Conservation (phyloP, 225 moss, liverwort and hornwort genomes). For the Pseudisothecium myosuroides region DNA sequence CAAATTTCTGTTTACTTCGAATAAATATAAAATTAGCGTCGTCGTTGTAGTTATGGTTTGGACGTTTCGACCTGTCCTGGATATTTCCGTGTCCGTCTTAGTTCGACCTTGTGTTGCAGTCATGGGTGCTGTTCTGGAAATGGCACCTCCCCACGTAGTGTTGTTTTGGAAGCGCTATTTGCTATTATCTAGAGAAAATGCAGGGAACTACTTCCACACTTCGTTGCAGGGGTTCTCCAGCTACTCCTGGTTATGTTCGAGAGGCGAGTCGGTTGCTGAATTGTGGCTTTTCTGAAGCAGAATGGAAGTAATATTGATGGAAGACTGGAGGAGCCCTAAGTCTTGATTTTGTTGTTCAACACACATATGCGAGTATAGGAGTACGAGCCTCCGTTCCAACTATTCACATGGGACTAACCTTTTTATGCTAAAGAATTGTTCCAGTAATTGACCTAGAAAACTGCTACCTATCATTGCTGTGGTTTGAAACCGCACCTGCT, state of each 20-base stretch:
- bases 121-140: neutral
- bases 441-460: neutral
- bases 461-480: neutral
- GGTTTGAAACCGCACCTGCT: neutral
- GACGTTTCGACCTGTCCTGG: neutral
- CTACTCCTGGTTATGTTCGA: neutral
- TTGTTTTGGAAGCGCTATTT: neutral
- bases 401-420: neutral
- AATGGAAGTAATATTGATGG: neutral
- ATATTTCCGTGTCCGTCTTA: neutral
- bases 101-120: neutral
- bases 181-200: neutral
- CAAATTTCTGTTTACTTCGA: neutral
- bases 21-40: neutral
- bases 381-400: neutral
- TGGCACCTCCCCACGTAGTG: neutral
- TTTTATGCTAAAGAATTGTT: neutral
- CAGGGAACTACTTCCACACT: neutral
- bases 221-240: neutral
- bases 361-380: neutral
- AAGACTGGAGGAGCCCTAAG: neutral
- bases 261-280: neutral
- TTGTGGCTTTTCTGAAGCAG: neutral
- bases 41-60: neutral
- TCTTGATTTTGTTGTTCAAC: neutral